A percentile compares a stretch with the other conserved stretches of the same genome.
These are phyloP conservation scores for Knufia petricola DNA, from an alignment of 2,329 filamentous ascomycete species.

Conservation along the genomic window DNA sequence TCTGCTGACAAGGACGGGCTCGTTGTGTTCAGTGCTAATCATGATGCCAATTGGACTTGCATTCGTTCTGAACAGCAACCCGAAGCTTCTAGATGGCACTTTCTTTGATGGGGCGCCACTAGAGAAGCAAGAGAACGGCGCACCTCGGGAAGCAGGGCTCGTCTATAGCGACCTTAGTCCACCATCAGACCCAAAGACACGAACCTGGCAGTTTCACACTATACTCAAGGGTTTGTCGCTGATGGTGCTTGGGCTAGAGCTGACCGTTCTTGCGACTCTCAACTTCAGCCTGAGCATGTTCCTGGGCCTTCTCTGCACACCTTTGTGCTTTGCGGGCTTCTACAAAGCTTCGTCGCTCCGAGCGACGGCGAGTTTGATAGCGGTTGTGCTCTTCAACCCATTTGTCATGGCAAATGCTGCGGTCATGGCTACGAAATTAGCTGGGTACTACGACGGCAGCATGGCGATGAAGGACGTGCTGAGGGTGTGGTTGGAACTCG, in stretches of 20 bases:
- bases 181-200: constrained; percentile 10
- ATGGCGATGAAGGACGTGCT: constrained; percentile 28
- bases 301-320: constrained; percentile 66
- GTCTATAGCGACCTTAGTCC: constrained; percentile 4
- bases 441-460: constrained; percentile 36
- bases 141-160: not conserved
- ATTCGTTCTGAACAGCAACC: constrained; percentile 30
- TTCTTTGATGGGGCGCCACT: not conserved
- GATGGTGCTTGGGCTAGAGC: constrained; percentile 81
- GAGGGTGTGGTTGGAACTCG: constrained; percentile 55
- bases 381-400: constrained; percentile 30
- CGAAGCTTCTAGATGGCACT: not conserved
- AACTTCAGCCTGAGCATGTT: constrained; percentile 90
- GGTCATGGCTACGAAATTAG: constrained; percentile 42
- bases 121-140: not conserved
- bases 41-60: constrained; percentile 40
- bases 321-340: constrained; percentile 60
- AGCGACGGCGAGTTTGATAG: constrained; percentile 9
- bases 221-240: constrained; percentile 85
- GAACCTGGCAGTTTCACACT: constrained; percentile 38
- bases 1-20: constrained; percentile 40
- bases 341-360: constrained; percentile 16
- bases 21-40: constrained; percentile 18
- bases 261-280: constrained; percentile 84
- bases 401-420: constrained; percentile 53